Percentiles rank a stretch among this genome's conserved stretches.
Evolutionary conservation across 768 basidiomycete genomes (phyloP).

Genomic region (Leccinum arenicola): DNA sequence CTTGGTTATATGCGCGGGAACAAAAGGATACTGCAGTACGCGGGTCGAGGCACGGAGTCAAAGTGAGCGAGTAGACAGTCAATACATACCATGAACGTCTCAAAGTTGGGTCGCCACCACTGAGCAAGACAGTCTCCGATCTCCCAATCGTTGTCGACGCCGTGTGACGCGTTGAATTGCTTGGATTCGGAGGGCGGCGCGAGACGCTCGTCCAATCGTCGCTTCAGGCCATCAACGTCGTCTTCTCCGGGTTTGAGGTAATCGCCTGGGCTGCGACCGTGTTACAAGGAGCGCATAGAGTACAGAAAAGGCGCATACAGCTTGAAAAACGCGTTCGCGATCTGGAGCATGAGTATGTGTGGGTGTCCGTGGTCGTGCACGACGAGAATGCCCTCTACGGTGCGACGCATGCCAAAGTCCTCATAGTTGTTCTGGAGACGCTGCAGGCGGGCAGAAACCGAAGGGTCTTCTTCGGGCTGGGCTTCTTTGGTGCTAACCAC

Average conservation of each 20-base stretch:
- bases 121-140: constrained; percentile 95
- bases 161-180: constrained; percentile 77
- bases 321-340: constrained; percentile 99
- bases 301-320: constrained; percentile 54
- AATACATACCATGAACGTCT: constrained; percentile 90
- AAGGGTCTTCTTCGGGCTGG: constrained; percentile 96
- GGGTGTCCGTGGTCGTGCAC: constrained; percentile 97
- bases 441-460: constrained; percentile 90
- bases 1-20: constrained; percentile 94
- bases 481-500: constrained; percentile 82
- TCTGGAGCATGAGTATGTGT: constrained; percentile 96
- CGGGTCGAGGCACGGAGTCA: neutral
- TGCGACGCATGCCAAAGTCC: constrained; percentile 94
- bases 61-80: neutral
- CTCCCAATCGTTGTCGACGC: constrained; percentile 89
- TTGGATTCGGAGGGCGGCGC: constrained; percentile 70
- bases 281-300: neutral
- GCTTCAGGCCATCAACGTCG: constrained; percentile 87
- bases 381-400: constrained; percentile 76
- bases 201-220: constrained; percentile 84
- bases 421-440: constrained; percentile 96
- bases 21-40: constrained; percentile 75
- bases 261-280: constrained; percentile 77
- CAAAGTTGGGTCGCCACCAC: constrained; percentile 99
- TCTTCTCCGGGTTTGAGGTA: constrained; percentile 97